Percentiles rank a stretch among this genome's conserved stretches.
Evolutionary conservation across 2,329 filamentous ascomycete species (phyloP).

Genomic region (Chrysoporthe deuterocubensis): DNA sequence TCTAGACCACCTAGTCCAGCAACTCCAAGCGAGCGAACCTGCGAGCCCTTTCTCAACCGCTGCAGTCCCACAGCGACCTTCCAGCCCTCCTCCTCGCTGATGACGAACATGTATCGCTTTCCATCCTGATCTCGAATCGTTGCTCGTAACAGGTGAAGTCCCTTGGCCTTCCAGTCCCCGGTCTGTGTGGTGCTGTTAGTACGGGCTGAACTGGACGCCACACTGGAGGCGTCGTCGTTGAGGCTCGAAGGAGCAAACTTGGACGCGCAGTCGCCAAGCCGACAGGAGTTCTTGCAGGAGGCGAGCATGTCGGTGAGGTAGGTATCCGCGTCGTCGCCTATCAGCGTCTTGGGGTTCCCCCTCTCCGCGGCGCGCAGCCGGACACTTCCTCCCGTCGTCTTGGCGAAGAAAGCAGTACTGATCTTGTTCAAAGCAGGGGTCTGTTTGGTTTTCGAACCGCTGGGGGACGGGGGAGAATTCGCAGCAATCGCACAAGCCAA

Average conservation of each 20-base stretch:
- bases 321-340: constrained; percentile 68
- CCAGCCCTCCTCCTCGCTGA: constrained; percentile 69
- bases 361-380: constrained; percentile 52
- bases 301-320: constrained; percentile 66
- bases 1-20: constrained; percentile 59
- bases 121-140: constrained; percentile 69
- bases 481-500: constrained; percentile 49
- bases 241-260: constrained; percentile 37
- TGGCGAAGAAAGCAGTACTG: constrained; percentile 47
- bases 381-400: constrained; percentile 49
- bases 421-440: constrained; percentile 38
- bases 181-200: constrained; percentile 49
- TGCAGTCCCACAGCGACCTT: constrained; percentile 68
- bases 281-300: constrained; percentile 68
- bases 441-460: constrained; percentile 41
- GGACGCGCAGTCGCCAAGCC: constrained; percentile 54
- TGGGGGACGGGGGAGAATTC: constrained; percentile 42
- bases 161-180: constrained; percentile 58
- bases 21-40: constrained; percentile 63
- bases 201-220: constrained; percentile 33
- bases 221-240: constrained; percentile 28
- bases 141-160: constrained; percentile 66
- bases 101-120: constrained; percentile 67
- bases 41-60: constrained; percentile 62
- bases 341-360: constrained; percentile 55